These are phyloP conservation scores for Botrytis tulipae DNA, from an alignment of 2,329 filamentous ascomycete genomes.

Conservation along the genomic window DNA sequence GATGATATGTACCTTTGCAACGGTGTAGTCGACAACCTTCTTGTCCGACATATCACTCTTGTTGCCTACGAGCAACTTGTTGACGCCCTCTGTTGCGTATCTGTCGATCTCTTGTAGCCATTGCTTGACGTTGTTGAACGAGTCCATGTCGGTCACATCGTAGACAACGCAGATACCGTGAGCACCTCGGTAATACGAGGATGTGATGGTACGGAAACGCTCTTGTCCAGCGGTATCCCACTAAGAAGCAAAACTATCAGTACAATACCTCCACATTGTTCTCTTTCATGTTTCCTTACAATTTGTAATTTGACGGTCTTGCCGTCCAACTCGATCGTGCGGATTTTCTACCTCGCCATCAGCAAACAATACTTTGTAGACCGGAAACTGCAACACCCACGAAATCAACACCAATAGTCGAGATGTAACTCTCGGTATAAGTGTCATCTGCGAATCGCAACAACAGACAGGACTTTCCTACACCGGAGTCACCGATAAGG, in stretches of 20 bases:
- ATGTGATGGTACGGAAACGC: conserved; percentile 99
- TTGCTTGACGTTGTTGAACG: conserved; percentile 99
- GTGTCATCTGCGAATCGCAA: conserved; percentile 98
- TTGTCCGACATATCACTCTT: conserved; percentile 99
- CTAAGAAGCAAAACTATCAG: conserved; percentile 50
- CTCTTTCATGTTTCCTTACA: conserved; percentile 55
- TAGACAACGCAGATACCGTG: conserved; percentile 99
- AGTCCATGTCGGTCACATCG: conserved; percentile 99
- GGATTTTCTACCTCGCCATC: conserved; percentile 77
- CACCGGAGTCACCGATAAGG: conserved; percentile 99
- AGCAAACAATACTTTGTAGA: conserved; percentile 30
- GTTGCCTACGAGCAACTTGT: conserved; percentile 99
- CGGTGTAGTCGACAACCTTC: conserved; percentile 99
- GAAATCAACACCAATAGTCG: conserved; percentile 98
- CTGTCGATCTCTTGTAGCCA: conserved; percentile 99
- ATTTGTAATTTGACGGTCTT: conserved; percentile 99
- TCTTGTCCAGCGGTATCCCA: conserved; percentile 99
- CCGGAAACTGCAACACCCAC: conserved; percentile 53
- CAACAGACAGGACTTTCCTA: conserved; percentile 98
- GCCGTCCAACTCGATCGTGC: conserved; percentile 97
- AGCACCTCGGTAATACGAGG: conserved; percentile 97
- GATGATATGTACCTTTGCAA: conserved; percentile 77
- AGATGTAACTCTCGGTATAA: conserved; percentile 99
- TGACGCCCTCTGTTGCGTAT: conserved; percentile 98
- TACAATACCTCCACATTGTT: conserved; percentile 13